These are phyloP conservation scores for Blastobotrys apis DNA, from an alignment of 1,139 yeast genomes.

Conservation along the genomic window DNA sequence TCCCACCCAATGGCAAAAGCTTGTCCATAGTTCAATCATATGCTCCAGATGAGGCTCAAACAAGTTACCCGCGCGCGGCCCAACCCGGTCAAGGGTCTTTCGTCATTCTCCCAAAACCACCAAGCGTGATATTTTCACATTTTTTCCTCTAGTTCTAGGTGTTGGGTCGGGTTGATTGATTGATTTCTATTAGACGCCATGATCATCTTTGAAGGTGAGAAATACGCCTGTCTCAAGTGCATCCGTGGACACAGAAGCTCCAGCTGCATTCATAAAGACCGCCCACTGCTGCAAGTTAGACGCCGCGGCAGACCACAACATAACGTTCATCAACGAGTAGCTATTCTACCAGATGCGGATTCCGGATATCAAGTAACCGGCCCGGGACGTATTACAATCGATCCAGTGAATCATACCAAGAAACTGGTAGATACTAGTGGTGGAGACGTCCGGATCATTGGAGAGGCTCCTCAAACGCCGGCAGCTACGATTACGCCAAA, in stretches of 20 bases:
- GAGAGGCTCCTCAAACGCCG: slow-evolving; percentile 1
- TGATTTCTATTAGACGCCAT: no score
- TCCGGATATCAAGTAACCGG: not conserved
- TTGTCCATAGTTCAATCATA: no score
- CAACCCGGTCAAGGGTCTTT: no score
- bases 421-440: slow-evolving; percentile 27
- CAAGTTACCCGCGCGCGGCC: no score
- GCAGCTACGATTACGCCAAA: no score
- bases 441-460: slow-evolving; percentile 24
- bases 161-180: no score
- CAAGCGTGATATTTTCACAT: no score
- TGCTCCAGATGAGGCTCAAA: no score
- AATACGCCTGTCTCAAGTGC: slow-evolving; percentile 71
- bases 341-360: slow-evolving; percentile 27
- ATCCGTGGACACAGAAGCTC: slow-evolving; percentile 91
- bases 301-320: slow-evolving; percentile 72
- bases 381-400: slow-evolving; percentile 23
- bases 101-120: no score
- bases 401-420: slow-evolving; percentile 23
- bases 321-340: slow-evolving; percentile 26
- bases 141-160: no score
- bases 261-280: slow-evolving; percentile 71
- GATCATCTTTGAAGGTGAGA: slow-evolving; percentile 81
- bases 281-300: slow-evolving; percentile 83
- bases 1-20: no score